phyloP scores from a whole-genome alignment of 176 grass and related monocot genomes.

The Avena atlantica region DNA sequence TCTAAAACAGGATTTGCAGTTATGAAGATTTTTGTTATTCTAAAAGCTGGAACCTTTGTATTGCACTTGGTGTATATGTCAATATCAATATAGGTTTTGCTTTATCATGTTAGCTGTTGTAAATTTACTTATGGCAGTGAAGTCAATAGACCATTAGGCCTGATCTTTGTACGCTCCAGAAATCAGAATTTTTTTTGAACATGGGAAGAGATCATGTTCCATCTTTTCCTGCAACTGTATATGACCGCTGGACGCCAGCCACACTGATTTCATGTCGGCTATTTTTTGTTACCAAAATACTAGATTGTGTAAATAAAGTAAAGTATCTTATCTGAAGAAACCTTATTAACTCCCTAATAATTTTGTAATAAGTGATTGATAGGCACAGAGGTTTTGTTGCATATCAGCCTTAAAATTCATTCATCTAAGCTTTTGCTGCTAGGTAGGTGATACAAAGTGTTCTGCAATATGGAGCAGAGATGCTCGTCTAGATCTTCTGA shows the following conservation, averaged over 20 bases:
- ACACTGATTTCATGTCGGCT: too few relatives aligned
- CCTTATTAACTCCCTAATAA: background rate
- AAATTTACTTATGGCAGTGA: background rate
- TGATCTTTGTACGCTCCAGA: background rate
- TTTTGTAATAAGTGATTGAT: background rate
- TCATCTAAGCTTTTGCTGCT: background rate
- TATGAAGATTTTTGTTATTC: background rate
- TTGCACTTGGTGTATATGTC: too few relatives aligned
- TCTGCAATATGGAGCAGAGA: background rate
- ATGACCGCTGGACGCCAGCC: background rate
- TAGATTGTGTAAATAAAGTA: background rate
- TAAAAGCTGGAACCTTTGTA: background rate
- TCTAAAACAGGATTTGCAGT: background rate
- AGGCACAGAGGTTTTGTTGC: background rate
- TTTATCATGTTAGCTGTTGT: background rate
- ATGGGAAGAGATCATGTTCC: background rate
- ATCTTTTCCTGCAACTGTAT: background rate
- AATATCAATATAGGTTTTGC: background rate
- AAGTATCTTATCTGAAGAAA: background rate
- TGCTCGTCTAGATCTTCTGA: background rate
- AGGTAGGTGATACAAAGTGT: background rate
- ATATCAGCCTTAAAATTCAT: background rate
- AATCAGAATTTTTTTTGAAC: background rate
- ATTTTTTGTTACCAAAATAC: background rate
- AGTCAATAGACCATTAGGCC: background rate